Conservation (phyloP, 495 filamentous ascomycete species). For the Penicillium dipodomyicola region DNA sequence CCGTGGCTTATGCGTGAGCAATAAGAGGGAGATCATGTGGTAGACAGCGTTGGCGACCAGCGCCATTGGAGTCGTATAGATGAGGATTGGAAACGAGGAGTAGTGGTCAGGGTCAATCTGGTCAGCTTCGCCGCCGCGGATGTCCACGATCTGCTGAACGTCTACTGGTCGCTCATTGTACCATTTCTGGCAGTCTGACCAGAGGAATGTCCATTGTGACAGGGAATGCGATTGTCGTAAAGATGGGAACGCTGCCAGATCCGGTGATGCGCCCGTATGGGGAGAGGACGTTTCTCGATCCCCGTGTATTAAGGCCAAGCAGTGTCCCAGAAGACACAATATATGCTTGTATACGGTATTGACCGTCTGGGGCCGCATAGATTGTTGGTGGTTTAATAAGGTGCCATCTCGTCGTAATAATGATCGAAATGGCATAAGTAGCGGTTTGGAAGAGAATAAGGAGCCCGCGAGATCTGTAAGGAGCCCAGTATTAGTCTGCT, state of each 20-base stretch:
- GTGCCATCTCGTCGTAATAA: slow-evolving; percentile 27
- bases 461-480: slow-evolving; percentile 23
- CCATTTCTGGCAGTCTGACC: slow-evolving; percentile 32
- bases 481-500: neutral
- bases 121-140: slow-evolving; percentile 28
- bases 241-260: slow-evolving; percentile 21
- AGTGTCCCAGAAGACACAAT: slow-evolving; percentile 24
- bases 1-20: slow-evolving; percentile 26
- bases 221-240: slow-evolving; percentile 28
- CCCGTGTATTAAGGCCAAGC: slow-evolving; percentile 23
- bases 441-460: slow-evolving; percentile 14
- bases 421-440: slow-evolving; percentile 21
- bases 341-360: slow-evolving; percentile 21
- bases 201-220: slow-evolving; percentile 29
- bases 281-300: slow-evolving; percentile 16
- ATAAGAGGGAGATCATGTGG: slow-evolving; percentile 25
- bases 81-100: slow-evolving; percentile 28
- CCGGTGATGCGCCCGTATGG: slow-evolving; percentile 10
- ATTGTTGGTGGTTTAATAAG: slow-evolving; percentile 8
- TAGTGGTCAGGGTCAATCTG: slow-evolving; percentile 26
- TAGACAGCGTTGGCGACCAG: slow-evolving; percentile 31
- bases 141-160: slow-evolving; percentile 27
- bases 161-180: slow-evolving; percentile 29
- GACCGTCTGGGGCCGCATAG: slow-evolving; percentile 8
- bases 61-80: slow-evolving; percentile 32